Evolutionary conservation across 192 early-diverging fungal species (phyloP).

Genomic region (Coemansia sp.): DNA sequence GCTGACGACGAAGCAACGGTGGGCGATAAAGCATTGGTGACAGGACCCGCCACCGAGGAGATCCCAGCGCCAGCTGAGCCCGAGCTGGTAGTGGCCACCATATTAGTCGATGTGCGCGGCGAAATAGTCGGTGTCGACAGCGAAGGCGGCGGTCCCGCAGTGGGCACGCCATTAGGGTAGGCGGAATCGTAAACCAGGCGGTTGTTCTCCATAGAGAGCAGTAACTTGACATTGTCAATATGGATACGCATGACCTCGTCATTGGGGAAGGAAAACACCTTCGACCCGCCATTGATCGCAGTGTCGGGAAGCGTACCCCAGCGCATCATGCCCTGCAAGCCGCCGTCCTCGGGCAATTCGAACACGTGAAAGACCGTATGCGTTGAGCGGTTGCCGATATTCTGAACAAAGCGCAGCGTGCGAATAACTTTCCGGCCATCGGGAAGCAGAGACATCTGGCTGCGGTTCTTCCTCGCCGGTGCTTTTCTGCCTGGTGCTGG

Average conservation of each 20-base stretch:
- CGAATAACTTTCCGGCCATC: conserved; percentile 65
- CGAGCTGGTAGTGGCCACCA: neutral
- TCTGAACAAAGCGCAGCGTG: conserved; percentile 69
- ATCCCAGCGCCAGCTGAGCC: neutral
- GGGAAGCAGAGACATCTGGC: conserved; percentile 42
- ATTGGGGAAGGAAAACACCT: conserved; percentile 54
- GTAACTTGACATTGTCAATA: conserved; percentile 52
- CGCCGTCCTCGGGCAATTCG: conserved; percentile 46
- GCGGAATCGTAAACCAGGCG: conserved; percentile 48
- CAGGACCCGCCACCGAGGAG: neutral
- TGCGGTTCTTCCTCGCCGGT: conserved; percentile 33
- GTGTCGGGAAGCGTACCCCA: conserved; percentile 65
- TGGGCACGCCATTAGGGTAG: conserved; percentile 44
- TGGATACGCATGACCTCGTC: conserved; percentile 52
- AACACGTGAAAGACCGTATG: conserved; percentile 66
- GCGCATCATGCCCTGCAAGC: conserved; percentile 65
- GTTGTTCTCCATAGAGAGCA: conserved; percentile 48
- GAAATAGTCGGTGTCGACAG: conserved; percentile 12
- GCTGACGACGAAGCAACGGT: neutral
- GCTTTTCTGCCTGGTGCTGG: conserved; percentile 29
- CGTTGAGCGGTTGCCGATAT: conserved; percentile 49
- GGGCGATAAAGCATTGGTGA: neutral
- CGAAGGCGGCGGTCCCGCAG: conserved; percentile 22
- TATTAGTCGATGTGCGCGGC: neutral
- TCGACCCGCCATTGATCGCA: conserved; percentile 63